phyloP scores from a whole-genome alignment of 495 filamentous ascomycete genomes.

The Aspergillus carlsbadensis region DNA sequence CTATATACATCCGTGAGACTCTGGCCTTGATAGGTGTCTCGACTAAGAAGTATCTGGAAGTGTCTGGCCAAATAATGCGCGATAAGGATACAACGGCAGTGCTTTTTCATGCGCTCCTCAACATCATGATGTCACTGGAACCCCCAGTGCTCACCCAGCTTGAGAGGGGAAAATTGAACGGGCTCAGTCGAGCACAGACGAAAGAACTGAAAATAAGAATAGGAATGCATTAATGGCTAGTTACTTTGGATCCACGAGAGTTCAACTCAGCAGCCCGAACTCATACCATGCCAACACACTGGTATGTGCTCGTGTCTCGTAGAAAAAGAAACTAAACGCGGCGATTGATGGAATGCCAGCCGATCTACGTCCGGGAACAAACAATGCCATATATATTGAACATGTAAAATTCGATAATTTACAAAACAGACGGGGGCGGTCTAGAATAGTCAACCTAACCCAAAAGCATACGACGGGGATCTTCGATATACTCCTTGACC shows the following conservation, averaged over 20 bases:
- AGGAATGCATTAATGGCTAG: constrained; percentile 14
- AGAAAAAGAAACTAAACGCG: not conserved
- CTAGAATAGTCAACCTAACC: constrained; percentile 30
- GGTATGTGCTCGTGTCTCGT: not conserved
- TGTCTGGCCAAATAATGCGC: constrained; percentile 11
- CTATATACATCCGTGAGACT: constrained; percentile 15
- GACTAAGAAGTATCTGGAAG: constrained; percentile 5
- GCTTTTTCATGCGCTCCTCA: constrained; percentile 25
- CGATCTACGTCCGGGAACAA: not conserved
- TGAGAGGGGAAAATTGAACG: constrained; percentile 40
- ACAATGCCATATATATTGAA: constrained; percentile 13
- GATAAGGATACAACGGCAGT: constrained; percentile 26
- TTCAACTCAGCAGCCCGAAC: not conserved
- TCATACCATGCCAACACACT: not conserved
- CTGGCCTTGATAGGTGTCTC: constrained; percentile 13
- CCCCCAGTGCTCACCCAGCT: constrained; percentile 45
- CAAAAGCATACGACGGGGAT: constrained; percentile 88
- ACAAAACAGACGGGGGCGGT: constrained; percentile 24
- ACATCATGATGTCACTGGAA: constrained; percentile 37
- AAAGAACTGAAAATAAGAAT: constrained; percentile 29
- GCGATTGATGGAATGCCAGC: not conserved
- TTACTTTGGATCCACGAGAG: not conserved
- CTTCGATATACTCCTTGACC: constrained; percentile 97
- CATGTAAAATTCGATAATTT: constrained; percentile 31
- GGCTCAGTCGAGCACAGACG: constrained; percentile 36